Base-by-base conservation (phyloP, 257 asterid genomes). In the Solanum acaule region DNA sequence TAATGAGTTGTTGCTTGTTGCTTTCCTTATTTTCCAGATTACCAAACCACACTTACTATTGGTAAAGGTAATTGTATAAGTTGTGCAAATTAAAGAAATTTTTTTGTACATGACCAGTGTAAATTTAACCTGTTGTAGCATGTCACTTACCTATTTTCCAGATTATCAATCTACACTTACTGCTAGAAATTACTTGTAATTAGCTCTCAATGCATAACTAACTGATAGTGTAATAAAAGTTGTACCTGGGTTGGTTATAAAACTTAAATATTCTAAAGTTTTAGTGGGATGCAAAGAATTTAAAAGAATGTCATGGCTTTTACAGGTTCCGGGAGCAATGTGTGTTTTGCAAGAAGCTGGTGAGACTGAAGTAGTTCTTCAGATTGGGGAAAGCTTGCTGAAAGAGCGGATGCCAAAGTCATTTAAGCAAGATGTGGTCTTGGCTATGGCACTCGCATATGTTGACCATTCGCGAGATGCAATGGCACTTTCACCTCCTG, bases 341-440 rank as follows among this genome's bases (percentile, higher is more conserved):
- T 91, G 98, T 88, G 98, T 94, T 25, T 91, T 97, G 91, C 99
- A 96, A 94, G 99, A 97, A 88, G 92, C 98, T 44, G 99, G 99
- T 88, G 99, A 97, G 90, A 90, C 96, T 8, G 98, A 96, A 61
- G 73, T 97, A 88, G 99, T 94, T 88, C 94, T 97, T 92, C 95
- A 93, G 90, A 94, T 97, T 90, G 99, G 98, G 65, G 98, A 91
- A 88, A 92, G 92, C 89, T 92, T 97, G 95, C 88, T 97, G 90
- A 96, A 93, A 88, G 98, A 97, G 93, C 92, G 98, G 91, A 89
- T 97, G 86, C 98, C 98, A 10, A 97, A 97, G 93, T 90, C 98
- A 59, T 96, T 96, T 91, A 97, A 97, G 92, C 99, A 97, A 93
- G 99, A 97, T 78, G 93, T 97, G 83, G 93, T 97, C 88, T 91